Evolutionary conservation across 257 asterid genomes (phyloP).

Genomic region (Ballota nigra): DNA sequence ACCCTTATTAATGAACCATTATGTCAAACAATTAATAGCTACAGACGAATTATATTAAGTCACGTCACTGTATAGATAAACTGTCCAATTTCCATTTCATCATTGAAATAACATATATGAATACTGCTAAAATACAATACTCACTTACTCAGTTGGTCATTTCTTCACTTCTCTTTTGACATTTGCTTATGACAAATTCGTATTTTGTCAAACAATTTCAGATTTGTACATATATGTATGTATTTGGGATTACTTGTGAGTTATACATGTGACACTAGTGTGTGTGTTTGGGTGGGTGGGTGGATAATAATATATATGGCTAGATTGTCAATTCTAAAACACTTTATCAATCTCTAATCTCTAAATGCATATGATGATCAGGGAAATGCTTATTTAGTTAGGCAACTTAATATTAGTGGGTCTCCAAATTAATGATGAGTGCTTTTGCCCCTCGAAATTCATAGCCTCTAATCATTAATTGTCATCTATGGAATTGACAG

Average conservation of each 20-base stretch:
- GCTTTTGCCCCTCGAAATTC: slow-evolving; percentile 23
- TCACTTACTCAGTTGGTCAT: too few species aligned
- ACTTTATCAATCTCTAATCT: slow-evolving; percentile 30
- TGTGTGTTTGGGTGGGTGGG: background rate
- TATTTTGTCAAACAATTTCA: background rate
- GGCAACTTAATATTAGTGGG: slow-evolving; percentile 31
- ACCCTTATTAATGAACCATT: background rate
- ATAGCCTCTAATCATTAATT: slow-evolving; percentile 27
- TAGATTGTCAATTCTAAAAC: slow-evolving; percentile 28
- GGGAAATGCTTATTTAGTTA: slow-evolving; percentile 37
- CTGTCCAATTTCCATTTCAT: background rate
- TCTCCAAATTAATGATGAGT: slow-evolving; percentile 26
- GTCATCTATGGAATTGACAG: slow-evolving; percentile 25
- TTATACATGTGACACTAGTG: background rate
- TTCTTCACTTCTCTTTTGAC: background rate
- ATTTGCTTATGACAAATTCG: background rate
- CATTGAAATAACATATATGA: background rate
- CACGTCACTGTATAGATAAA: background rate
- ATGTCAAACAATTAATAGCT: background rate
- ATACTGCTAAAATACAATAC: too few species aligned
- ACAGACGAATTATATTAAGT: background rate
- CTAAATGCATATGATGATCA: slow-evolving; percentile 30
- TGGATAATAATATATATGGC: background rate
- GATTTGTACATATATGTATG: background rate
- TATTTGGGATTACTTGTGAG: background rate